Evolutionary conservation across 495 filamentous ascomycete genomes (phyloP), one percentile per base, ranked within the genome.

Genomic region (Xylaria scruposa): DNA sequence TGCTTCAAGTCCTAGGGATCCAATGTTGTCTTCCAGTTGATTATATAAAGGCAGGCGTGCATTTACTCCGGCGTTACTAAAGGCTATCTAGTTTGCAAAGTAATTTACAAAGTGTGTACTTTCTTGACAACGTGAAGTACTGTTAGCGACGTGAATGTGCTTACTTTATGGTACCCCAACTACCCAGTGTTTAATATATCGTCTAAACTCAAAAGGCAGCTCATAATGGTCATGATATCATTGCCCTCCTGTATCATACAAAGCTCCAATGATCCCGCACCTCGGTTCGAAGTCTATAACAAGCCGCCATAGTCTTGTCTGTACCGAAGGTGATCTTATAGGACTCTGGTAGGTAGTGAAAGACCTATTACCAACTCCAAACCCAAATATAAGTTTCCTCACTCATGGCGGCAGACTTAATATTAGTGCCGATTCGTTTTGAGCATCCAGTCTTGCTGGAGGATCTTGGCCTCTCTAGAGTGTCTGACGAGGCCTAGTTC

Each of bases 61-160:
- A 71, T 67, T 66, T 40, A 67, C n/a, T 58, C 29, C 1, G 62
- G 70, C 61, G 70, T 71, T 71, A 24, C 51, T 53, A 65, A 59
- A 60, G 12, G 61, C 42, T n/a, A n/a, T n/a, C n/a, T 26, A 29
- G 19, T 12, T 67, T 59, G 51, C 70, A 31, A 46, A 54, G 44
- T 46, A 70, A 64, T 59, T 62, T 46, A 63, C 58, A 8, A 62
- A 13, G 12, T 59, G 10, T 47, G 8, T 51, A 69, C 8, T 38
- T 60, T 40, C 33, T 38, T 49, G 7, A 33, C 13, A 15, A 51
- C 12, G 40, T 51, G 29, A 9, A 58, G 47, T 21, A 68, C 26
- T 54, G 68, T 29, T 0, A 40, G 29, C 15, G 68, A 68, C 19
- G 17, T 47, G 40, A 29, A 24, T 36, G 42, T 70, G 26, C 1